Percentiles rank a stretch among this genome's conserved stretches.
phyloP scores from a whole-genome alignment of 1,284 basidiomycete species.

The Fomitopsis schrenkii region DNA sequence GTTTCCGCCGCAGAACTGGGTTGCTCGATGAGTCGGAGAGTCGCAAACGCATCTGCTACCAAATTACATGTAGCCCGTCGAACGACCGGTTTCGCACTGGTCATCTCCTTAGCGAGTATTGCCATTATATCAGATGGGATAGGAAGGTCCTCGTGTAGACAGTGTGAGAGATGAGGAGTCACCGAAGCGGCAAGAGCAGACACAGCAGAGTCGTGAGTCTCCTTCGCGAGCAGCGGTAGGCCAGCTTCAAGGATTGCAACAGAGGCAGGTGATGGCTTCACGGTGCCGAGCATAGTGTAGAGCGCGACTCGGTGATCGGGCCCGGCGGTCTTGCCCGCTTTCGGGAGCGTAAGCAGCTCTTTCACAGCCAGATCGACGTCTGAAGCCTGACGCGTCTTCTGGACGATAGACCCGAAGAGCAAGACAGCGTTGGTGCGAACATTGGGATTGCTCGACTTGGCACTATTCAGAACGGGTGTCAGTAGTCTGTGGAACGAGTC shows the following conservation, averaged over 20 bases:
- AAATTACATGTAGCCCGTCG: constrained; percentile 34
- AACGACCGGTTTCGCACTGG: constrained; percentile 36
- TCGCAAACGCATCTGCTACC: constrained; percentile 33
- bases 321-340: constrained; percentile 80
- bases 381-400: constrained; percentile 28
- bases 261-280: constrained; percentile 54
- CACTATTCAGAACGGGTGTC: constrained; percentile 59
- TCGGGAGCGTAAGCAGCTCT: constrained; percentile 72
- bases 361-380: constrained; percentile 44
- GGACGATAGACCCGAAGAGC: constrained; percentile 58
- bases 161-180: constrained; percentile 51
- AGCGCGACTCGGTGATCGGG: constrained; percentile 83
- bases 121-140: constrained; percentile 42
- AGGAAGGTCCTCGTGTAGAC: constrained; percentile 40
- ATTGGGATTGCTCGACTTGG: constrained; percentile 74
- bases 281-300: constrained; percentile 67
- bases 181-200: constrained; percentile 52
- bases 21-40: constrained; percentile 23
- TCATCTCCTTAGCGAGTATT: constrained; percentile 69
- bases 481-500: constrained; percentile 63
- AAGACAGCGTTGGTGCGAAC: constrained; percentile 57
- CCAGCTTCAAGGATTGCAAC: constrained; percentile 48
- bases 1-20: constrained; percentile 34
- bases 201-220: constrained; percentile 67
- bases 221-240: constrained; percentile 69